Evolutionary conservation across 2,329 filamentous ascomycete species (phyloP), one percentile per base, ranked within the genome.

Genomic region (Alternaria hordeiaustralica): DNA sequence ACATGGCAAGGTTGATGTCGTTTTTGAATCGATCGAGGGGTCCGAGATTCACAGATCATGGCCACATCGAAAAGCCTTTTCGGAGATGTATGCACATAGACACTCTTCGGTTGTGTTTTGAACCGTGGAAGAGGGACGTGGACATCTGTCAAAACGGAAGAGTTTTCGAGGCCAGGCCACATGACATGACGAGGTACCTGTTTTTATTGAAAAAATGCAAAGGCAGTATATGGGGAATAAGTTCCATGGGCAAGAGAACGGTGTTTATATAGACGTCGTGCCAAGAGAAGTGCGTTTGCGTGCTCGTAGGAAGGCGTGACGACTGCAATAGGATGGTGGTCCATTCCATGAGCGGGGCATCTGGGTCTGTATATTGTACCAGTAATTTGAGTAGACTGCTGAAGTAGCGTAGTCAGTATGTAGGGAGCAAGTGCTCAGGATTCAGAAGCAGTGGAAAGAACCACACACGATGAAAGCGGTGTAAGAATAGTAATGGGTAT

Each of bases 401-500:
- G 33, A 41, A 4, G 2, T n/a, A 41, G 8, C 4, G 4, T 10
- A n/a, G 33, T 41, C 33, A 5, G 5, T 3, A 18, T 21, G 33
- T 43, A 20, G n/a, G 12, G 36, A 28, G 18, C 7, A 44, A 11
- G 6, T 15, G 6, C 1, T 25, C 4, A 25, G 13, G 7, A 13
- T 9, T 0, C 3, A 13, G 30, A 28, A 36, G 20, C 28, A 53
- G 6, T 6, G 5, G 9, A 6, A 36, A 23, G 5, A 25, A 41
- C 15, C 9, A 18, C 30, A 13, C 20, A 4, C 20, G 7, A 53
- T 41, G 9, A 30, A 25, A 53, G 26, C 0, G 20, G 49, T 13
- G 13, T 53, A n/a, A 2, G 1, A 23, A 4, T 53, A 36, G 20
- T 53, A 53, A 41, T 53, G 49, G 49, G 49, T 53, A 53, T 53